Conservation (phyloP, 345 rosid species). For the Aquilaria sinensis region DNA sequence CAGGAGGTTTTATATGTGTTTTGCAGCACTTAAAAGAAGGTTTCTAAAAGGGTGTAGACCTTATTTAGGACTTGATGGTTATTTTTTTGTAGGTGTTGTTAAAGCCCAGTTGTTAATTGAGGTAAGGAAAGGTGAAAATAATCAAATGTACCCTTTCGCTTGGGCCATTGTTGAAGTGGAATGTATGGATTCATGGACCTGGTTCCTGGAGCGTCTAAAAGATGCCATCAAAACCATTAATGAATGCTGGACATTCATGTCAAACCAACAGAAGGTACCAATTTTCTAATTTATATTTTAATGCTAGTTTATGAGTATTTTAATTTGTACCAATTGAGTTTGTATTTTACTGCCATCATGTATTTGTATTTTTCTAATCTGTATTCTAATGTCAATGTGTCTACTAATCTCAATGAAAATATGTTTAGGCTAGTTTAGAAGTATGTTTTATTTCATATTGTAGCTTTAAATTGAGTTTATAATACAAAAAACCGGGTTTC, state of each 20-base stretch:
- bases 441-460: too few relatives aligned
- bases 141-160: not conserved
- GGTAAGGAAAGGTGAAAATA: not conserved
- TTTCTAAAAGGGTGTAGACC: not conserved
- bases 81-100: not conserved
- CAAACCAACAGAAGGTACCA: not conserved
- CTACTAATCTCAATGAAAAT: too few relatives aligned
- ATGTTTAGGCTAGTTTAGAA: too few relatives aligned
- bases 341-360: too few relatives aligned
- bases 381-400: too few relatives aligned
- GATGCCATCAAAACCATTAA: not conserved
- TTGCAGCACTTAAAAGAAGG: not conserved
- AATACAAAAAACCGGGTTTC: too few relatives aligned
- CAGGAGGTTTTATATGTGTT: not conserved
- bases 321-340: too few relatives aligned
- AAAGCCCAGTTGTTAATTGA: not conserved
- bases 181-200: not conserved
- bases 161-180: not conserved
- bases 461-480: too few relatives aligned
- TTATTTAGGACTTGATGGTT: not conserved
- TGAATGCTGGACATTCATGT: not conserved
- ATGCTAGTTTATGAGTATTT: too few relatives aligned
- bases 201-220: not conserved
- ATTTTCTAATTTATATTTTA: not conserved
- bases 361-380: too few relatives aligned